Evolutionary conservation across 768 basidiomycete genomes (phyloP).

Genomic region (Krasilnikovozyma curviuscula): DNA sequence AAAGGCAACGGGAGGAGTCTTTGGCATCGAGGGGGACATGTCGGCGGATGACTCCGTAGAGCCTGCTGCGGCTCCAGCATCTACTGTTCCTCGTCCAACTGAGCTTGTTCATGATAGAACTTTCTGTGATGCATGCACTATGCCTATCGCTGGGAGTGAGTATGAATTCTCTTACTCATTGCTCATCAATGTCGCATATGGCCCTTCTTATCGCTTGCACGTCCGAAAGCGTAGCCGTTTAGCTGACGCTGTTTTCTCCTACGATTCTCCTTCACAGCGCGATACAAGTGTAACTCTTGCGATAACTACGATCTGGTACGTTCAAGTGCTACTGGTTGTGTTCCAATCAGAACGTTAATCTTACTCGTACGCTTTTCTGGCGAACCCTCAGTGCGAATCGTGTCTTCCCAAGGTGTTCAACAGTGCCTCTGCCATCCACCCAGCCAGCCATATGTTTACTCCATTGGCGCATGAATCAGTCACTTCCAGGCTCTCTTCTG

Average conservation of each 20-base stretch:
- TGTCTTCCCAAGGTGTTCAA: neutral
- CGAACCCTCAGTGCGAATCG: neutral
- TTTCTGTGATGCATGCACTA: constrained; percentile 2
- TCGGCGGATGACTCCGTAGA: neutral
- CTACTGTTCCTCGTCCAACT: neutral
- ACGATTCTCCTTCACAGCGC: constrained; percentile 10
- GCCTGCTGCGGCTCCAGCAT: neutral
- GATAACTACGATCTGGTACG: constrained; percentile 16
- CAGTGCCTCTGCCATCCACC: neutral
- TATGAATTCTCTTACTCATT: too few relatives aligned
- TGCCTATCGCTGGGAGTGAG: neutral
- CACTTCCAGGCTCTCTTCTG: neutral
- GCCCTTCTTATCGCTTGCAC: neutral
- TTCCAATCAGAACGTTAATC: neutral
- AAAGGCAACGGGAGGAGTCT: constrained; percentile 28
- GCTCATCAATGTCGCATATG: too few relatives aligned
- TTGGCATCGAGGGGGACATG: constrained; percentile 21
- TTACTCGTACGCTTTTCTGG: neutral
- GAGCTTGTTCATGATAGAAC: neutral
- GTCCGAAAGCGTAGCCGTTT: neutral
- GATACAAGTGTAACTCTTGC: constrained; percentile 19
- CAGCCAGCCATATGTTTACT: neutral
- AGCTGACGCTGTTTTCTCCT: neutral
- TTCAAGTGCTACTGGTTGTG: neutral
- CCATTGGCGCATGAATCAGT: neutral